Percentiles rank a stretch among this genome's conserved stretches.
phyloP scores from a whole-genome alignment of 352 stramenopile genomes.

The Phytopythium boreale region DNA sequence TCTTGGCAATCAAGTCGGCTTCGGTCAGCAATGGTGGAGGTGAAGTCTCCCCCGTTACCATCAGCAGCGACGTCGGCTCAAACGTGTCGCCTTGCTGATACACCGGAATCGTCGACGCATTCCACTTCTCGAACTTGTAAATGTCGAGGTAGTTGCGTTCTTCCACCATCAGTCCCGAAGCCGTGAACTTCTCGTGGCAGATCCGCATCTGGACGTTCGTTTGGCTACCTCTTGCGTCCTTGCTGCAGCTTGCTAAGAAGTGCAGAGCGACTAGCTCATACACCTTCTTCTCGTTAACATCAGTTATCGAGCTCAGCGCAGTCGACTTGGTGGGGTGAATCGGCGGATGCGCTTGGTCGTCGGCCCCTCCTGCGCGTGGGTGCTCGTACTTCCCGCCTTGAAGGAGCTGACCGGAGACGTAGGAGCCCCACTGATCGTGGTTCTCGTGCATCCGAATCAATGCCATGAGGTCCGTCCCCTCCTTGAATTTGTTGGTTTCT shows the following conservation, averaged over 20 bases:
- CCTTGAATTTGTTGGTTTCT: conserved; percentile 99
- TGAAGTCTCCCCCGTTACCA: conserved; percentile 72
- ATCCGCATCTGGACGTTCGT: conserved; percentile 90
- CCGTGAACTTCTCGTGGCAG: conserved; percentile 82
- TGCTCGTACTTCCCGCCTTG: conserved; percentile 62
- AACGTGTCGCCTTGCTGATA: conserved; percentile 81
- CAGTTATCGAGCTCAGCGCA: conserved; percentile 50
- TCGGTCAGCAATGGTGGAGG: conserved; percentile 90
- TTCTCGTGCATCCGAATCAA: conserved; percentile 75
- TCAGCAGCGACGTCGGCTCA: conserved; percentile 56
- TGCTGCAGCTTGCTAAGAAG: conserved; percentile 98
- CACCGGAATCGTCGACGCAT: conserved; percentile 77
- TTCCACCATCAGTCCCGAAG: conserved; percentile 87
- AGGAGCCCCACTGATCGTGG: conserved; percentile 74
- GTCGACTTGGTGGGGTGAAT: conserved; percentile 98
- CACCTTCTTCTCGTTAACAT: conserved; percentile 91
- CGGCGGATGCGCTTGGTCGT: conserved; percentile 98
- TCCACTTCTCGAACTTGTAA: conserved; percentile 95
- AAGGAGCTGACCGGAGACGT: conserved; percentile 64
- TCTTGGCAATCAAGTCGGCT: conserved; percentile 91
- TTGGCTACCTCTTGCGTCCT: conserved; percentile 90
- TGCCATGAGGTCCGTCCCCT: conserved; percentile 85
- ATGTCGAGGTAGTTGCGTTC: conserved; percentile 95
- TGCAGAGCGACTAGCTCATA: conserved; percentile 98
- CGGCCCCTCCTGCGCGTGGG: conserved; percentile 89